phyloP scores from a whole-genome alignment of 176 grass and related monocot genomes.

The Ananas comosus region DNA sequence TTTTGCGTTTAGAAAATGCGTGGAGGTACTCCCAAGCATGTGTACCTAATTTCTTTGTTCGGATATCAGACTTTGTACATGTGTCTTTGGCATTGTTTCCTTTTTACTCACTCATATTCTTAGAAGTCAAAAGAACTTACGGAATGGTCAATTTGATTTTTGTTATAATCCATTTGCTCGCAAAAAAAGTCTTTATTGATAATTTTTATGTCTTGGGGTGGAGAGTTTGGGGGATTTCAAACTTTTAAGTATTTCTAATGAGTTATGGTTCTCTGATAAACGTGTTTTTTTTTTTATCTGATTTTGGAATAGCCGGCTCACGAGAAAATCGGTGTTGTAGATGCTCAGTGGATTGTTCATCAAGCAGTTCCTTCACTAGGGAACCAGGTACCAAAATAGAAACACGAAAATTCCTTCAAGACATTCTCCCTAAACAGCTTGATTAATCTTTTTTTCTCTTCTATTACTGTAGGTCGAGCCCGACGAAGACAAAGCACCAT shows the following conservation, averaged over 20 bases:
- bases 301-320: constrained; percentile 67
- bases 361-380: constrained; percentile 83
- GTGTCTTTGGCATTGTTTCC: background rate
- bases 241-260: too few species aligned
- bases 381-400: constrained; percentile 49
- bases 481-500: constrained; percentile 72
- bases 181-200: too few species aligned
- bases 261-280: too few species aligned
- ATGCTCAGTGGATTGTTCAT: constrained; percentile 99
- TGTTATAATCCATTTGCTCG: too few species aligned
- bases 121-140: too few species aligned
- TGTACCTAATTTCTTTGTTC: background rate
- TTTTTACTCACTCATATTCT: too few species aligned
- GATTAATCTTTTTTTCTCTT: constrained; percentile 14
- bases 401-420: background rate
- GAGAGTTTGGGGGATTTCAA: too few species aligned
- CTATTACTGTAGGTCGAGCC: constrained; percentile 46
- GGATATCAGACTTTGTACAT: background rate
- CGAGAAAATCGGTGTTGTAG: constrained; percentile 98
- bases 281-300: constrained; percentile 12
- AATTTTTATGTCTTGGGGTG: too few species aligned
- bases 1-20: constrained; percentile 92
- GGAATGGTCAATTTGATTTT: too few species aligned
- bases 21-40: constrained; percentile 53
- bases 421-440: background rate